These are phyloP conservation scores for Vanilla planifolia DNA, from an alignment of 106 monocot species.

Conservation along the genomic window DNA sequence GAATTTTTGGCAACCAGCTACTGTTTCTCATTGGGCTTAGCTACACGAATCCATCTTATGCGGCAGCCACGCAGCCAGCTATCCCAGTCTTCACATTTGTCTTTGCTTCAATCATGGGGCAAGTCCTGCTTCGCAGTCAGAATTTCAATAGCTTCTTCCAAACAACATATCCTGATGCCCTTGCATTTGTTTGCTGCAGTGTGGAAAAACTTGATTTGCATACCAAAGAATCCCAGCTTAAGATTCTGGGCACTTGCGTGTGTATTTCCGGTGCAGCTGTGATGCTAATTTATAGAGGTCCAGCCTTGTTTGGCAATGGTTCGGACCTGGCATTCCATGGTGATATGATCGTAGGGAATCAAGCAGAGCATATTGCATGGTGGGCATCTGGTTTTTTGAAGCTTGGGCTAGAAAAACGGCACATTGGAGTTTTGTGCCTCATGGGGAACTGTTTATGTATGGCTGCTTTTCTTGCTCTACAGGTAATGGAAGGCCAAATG, in stretches of 20 bases:
- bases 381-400: background rate
- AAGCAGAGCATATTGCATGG: background rate
- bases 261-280: constrained; percentile 68
- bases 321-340: background rate
- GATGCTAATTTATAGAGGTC: constrained; percentile 76
- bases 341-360: background rate
- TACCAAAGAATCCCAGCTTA: constrained; percentile 47
- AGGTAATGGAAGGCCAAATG: constrained; percentile 72
- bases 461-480: constrained; percentile 79
- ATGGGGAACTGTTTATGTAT: constrained; percentile 85
- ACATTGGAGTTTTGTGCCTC: constrained; percentile 77
- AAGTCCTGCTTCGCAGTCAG: background rate
- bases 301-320: constrained; percentile 38
- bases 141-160: background rate
- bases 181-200: constrained; percentile 20
- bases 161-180: background rate
- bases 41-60: constrained; percentile 83
- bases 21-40: constrained; percentile 74
- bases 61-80: constrained; percentile 76
- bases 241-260: constrained; percentile 51
- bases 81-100: constrained; percentile 91
- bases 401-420: constrained; percentile 47
- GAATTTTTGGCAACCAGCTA: constrained; percentile 93
- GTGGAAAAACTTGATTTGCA: constrained; percentile 55
- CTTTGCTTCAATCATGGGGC: constrained; percentile 60